phyloP scores from a whole-genome alignment of 805 yeast species.

The Candida silvicultrix region DNA sequence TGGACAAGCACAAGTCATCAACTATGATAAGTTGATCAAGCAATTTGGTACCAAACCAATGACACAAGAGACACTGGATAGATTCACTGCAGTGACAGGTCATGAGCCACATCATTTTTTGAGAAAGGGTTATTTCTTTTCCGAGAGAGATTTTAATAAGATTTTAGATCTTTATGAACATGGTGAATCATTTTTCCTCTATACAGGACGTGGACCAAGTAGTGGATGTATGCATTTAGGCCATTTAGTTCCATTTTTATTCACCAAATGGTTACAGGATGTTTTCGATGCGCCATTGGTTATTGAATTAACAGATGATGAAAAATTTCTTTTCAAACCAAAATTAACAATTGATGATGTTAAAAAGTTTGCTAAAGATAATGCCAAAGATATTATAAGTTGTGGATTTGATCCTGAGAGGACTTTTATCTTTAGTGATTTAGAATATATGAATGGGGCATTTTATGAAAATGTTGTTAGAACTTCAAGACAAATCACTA shows the following conservation, averaged over 20 bases:
- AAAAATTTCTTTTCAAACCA: conserved; percentile 90
- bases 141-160: conserved; percentile 75
- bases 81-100: conserved; percentile 83
- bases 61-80: conserved; percentile 58
- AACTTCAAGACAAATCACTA: conserved; percentile 89
- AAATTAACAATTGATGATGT: conserved; percentile 86
- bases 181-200: conserved; percentile 91
- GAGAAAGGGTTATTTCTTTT: conserved; percentile 86
- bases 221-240: conserved; percentile 94
- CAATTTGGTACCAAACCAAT: conserved; percentile 84
- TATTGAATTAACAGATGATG: conserved; percentile 93
- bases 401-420: conserved; percentile 93
- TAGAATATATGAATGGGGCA: conserved; percentile 87
- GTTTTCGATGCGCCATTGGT: conserved; percentile 95
- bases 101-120: conserved; percentile 85
- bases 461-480: conserved; percentile 93
- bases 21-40: conserved; percentile 79
- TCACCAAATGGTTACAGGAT: conserved; percentile 97
- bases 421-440: conserved; percentile 91
- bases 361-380: conserved; percentile 68
- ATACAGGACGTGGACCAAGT: conserved; percentile 97
- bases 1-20: conserved; percentile 86
- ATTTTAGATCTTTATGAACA: conserved; percentile 88
- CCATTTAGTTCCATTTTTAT: conserved; percentile 90
- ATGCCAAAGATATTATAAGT: conserved; percentile 88